These are phyloP conservation scores for Globisporangium sylvaticum DNA, from an alignment of 352 stramenopile genomes.

Conservation along the genomic window DNA sequence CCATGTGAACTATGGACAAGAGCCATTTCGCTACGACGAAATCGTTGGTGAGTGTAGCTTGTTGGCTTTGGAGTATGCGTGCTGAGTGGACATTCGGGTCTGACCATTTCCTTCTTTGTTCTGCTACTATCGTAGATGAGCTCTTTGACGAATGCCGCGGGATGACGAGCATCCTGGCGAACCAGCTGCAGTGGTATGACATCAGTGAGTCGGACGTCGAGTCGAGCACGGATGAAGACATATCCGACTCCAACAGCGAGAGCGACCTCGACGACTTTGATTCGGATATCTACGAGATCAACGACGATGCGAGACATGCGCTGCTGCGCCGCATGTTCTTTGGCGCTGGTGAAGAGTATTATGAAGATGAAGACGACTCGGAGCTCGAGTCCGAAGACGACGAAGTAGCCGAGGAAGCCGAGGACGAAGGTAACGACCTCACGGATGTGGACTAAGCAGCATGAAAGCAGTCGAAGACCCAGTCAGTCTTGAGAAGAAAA, in stretches of 20 bases:
- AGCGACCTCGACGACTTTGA: neutral
- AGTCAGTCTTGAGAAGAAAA: neutral
- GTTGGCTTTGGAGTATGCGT: neutral
- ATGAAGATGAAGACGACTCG: slow-evolving; percentile 4
- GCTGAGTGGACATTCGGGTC: neutral
- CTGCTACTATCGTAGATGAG: slow-evolving; percentile 29
- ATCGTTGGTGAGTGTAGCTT: slow-evolving; percentile 34
- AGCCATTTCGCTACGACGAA: slow-evolving; percentile 50
- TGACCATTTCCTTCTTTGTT: neutral
- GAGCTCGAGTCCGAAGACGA: slow-evolving; percentile 14
- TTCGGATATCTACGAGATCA: neutral
- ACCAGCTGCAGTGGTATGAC: slow-evolving; percentile 46
- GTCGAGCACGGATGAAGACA: slow-evolving; percentile 4
- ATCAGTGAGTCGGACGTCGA: slow-evolving; percentile 47
- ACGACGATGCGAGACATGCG: slow-evolving; percentile 5
- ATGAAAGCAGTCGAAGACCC: neutral
- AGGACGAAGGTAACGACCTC: neutral
- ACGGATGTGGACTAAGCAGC: neutral
- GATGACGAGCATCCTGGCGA: slow-evolving; percentile 18
- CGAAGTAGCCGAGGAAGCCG: slow-evolving; percentile 7
- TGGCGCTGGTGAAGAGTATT: neutral
- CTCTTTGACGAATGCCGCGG: slow-evolving; percentile 45
- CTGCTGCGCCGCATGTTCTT: slow-evolving; percentile 10
- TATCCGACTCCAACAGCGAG: neutral
- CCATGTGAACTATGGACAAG: slow-evolving; percentile 80